Conservation (phyloP, 257 asterid genomes). For the Solanum piurae region DNA sequence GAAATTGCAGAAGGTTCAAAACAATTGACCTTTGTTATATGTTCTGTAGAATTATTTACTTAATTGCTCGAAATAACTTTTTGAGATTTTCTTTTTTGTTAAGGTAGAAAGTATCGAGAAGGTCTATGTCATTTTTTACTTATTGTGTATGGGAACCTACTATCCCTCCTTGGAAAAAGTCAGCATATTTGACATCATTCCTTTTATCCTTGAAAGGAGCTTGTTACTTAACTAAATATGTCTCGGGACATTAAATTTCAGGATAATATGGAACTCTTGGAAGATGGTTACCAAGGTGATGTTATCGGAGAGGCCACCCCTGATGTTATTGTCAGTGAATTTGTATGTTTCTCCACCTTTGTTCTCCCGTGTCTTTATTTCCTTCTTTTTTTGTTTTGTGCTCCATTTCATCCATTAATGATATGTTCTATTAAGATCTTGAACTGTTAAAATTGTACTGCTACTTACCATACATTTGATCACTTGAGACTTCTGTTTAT, state of each 20-base stretch:
- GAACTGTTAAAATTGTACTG: neutral
- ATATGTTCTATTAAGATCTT: neutral
- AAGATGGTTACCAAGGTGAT: slow-evolving; percentile 80
- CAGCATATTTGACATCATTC: neutral
- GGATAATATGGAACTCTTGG: slow-evolving; percentile 60
- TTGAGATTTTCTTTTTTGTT: neutral
- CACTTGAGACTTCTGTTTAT: neutral
- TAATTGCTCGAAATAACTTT: neutral
- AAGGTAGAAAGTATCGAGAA: neutral
- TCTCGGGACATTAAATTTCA: slow-evolving; percentile 17
- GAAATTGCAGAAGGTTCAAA: neutral
- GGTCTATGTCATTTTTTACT: neutral
- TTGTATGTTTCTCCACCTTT: slow-evolving; percentile 38
- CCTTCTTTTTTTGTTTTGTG: neutral
- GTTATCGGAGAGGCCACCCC: slow-evolving; percentile 93
- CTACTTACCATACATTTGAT: neutral
- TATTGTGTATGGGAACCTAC: neutral
- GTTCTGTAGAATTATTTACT: neutral
- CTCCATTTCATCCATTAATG: neutral
- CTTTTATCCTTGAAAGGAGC: neutral
- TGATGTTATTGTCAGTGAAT: slow-evolving; percentile 84
- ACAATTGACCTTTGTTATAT: neutral
- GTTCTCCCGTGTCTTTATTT: neutral
- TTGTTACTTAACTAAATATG: neutral
- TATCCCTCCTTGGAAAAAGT: neutral